Base-by-base conservation (phyloP, 805 yeast species). In the Candida suzukii region DNA sequence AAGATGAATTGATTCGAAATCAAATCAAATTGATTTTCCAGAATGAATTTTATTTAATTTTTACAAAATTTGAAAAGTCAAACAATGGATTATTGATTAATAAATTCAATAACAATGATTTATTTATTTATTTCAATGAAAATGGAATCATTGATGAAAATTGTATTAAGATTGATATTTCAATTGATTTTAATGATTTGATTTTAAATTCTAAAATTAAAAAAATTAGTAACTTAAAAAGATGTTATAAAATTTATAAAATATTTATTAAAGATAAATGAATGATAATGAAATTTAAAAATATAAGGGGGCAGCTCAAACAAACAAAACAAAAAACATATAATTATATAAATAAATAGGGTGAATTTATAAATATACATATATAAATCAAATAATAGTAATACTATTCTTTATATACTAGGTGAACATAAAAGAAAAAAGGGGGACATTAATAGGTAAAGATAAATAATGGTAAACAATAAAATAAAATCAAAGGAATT, bases 381-480 rank as follows among this genome's bases (percentile, higher is more conserved):
- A 35, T 39, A 19, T 21, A 8, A 21, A 11, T 12, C 33, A 16
- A 20, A 30, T n/a, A 30, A 17, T n/a, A 30, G 20, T 28, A 28
- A 28, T 28, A 28, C 8, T 28, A 28, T 28, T 12, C n/a, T n/a
- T n/a, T n/a, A n/a, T n/a, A n/a, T n/a, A n/a, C n/a, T n/a, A n/a
- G n/a, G n/a, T n/a, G 10, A 8, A 24, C 26, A 24, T 8, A 24
- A 24, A 24, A 10, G 10, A 10, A 8, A 24, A 27, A 27, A 11
- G n/a, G 29, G n/a, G n/a, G 13, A 27, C n/a, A 14, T 27, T 27
- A 27, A 13, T 10, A 27, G 11, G n/a, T 27, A 24, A 27, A 21
- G 13, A 41, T n/a, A 37, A 24, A 30, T 28, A 37, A 18, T 33
- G 30, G 31, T 13, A 21, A 38, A 37, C 37, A 30, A 4, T 27